Evolutionary conservation across 495 filamentous ascomycete species (phyloP).

Genomic region (Penicillium egyptiacum): DNA sequence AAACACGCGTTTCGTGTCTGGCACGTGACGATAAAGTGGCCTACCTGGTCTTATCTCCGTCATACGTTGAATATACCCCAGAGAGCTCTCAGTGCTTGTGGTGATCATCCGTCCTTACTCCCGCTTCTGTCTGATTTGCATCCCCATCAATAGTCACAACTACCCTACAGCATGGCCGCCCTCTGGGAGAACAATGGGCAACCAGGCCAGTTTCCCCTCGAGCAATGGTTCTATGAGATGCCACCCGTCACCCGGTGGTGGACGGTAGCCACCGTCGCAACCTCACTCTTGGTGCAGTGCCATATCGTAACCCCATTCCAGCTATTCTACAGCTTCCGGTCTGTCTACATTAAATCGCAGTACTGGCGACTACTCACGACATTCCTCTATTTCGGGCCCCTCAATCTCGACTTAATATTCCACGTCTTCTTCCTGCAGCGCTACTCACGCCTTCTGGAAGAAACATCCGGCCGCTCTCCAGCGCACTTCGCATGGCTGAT

Average conservation of each 20-base stretch:
- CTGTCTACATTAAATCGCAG: conserved; percentile 89
- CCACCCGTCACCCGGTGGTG: conserved; percentile 93
- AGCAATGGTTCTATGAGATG: conserved; percentile 98
- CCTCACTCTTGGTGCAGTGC: conserved; percentile 90
- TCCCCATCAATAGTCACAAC: not conserved
- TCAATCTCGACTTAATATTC: conserved; percentile 93
- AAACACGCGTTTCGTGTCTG: conserved; percentile 1
- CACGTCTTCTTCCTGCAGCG: conserved; percentile 98
- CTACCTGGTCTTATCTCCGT: conserved; percentile 13
- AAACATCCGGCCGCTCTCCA: conserved; percentile 82
- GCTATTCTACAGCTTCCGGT: conserved; percentile 92
- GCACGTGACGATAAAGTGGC: conserved; percentile 9
- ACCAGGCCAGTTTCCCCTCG: conserved; percentile 74
- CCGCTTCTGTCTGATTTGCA: conserved; percentile 4
- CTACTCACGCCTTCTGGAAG: conserved; percentile 93
- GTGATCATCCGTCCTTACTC: not conserved
- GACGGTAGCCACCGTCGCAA: conserved; percentile 88
- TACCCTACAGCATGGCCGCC: conserved; percentile 36
- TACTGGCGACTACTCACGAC: conserved; percentile 95
- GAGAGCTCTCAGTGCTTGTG: conserved; percentile 5
- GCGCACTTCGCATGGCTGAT: conserved; percentile 95
- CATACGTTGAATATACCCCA: not conserved
- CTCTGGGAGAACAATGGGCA: conserved; percentile 54
- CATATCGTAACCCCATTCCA: conserved; percentile 87
- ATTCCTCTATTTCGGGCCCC: conserved; percentile 94